These are phyloP conservation scores for Mycena olivaceomarginata DNA, from an alignment of 768 basidiomycete genomes.

Conservation along the genomic window DNA sequence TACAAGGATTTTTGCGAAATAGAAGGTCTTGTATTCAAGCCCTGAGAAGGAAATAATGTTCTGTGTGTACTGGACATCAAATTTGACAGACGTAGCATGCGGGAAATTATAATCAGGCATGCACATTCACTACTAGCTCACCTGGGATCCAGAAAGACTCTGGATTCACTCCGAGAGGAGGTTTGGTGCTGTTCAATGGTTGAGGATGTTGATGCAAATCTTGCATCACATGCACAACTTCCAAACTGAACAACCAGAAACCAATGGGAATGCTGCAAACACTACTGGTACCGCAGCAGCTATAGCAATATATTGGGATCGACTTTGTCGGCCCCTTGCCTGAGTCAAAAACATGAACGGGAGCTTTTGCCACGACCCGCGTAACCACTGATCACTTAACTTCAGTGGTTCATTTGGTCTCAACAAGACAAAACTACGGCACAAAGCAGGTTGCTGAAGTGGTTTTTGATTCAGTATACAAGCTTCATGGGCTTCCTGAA, in stretches of 20 bases:
- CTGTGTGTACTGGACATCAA: not conserved
- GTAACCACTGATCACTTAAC: not conserved
- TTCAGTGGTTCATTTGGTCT: not conserved
- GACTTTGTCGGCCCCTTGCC: not conserved
- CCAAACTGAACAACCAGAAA: not conserved
- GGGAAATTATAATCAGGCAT: not conserved
- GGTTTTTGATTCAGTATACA: too few species aligned
- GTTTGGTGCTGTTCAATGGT: not conserved
- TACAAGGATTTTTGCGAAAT: too few species aligned
- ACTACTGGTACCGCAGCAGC: not conserved
- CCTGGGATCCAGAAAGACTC: not conserved
- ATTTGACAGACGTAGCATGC: not conserved
- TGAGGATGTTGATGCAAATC: not conserved
- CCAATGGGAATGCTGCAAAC: not conserved
- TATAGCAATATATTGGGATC: not conserved
- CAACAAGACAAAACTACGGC: not conserved
- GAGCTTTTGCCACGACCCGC: not conserved
- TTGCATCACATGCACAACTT: not conserved
- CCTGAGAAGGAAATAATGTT: not conserved
- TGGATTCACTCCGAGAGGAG: not conserved
- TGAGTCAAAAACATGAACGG: not conserved
- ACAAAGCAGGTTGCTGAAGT: too few species aligned
- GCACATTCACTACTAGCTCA: not conserved
- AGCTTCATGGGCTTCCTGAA: not conserved
- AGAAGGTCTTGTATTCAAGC: not conserved